Percentiles rank a stretch among this genome's conserved stretches.
phyloP scores from a whole-genome alignment of 441 rosid genomes.

The Jatropha multifida region DNA sequence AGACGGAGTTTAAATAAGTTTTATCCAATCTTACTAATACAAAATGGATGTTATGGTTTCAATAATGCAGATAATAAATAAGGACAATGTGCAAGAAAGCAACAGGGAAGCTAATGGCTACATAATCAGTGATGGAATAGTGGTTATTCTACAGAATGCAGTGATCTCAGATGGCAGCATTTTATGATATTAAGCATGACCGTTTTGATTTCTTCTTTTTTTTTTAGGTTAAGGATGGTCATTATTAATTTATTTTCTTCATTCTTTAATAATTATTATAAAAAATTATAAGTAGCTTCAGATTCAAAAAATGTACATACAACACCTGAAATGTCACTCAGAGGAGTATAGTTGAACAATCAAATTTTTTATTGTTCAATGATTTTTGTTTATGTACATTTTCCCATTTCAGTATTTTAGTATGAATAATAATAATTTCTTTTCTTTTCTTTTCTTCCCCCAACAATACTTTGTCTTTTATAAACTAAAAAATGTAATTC shows the following conservation, averaged over 20 bases:
- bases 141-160: constrained; percentile 59
- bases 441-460: neutral
- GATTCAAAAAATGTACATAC: neutral
- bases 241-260: neutral
- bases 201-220: neutral
- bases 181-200: constrained; percentile 35
- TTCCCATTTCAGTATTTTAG: neutral
- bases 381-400: neutral
- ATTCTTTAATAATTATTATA: constrained; percentile 16
- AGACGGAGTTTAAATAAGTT: no score
- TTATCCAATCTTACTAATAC: neutral
- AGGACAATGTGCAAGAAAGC: constrained; percentile 62
- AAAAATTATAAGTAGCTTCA: neutral
- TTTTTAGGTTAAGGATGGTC: no score
- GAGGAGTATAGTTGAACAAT: neutral
- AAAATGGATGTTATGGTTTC: neutral
- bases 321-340: no score
- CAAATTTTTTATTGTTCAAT: neutral
- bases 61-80: constrained; percentile 59
- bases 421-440: neutral
- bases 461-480: no score
- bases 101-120: constrained; percentile 62
- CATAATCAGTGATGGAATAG: constrained; percentile 61
- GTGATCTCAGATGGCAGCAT: constrained; percentile 53
- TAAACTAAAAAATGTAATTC: no score